Conservation (phyloP, 345 rosid genomes). For the Murraya paniculata region DNA sequence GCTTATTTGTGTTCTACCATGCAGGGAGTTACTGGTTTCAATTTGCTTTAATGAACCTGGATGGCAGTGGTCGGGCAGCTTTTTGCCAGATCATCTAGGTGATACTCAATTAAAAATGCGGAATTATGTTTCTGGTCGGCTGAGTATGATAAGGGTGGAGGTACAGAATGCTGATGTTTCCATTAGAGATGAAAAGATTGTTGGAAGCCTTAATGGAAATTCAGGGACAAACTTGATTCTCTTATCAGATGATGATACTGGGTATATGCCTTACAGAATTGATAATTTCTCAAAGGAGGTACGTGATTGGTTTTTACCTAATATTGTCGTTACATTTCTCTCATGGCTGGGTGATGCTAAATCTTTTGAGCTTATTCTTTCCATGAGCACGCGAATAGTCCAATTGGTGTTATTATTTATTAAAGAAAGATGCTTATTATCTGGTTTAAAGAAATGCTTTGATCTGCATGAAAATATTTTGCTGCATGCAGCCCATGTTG, state of each 20-base stretch:
- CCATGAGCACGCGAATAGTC: not conserved
- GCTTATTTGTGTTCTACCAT: conserved; percentile 13
- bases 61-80: conserved; percentile 98
- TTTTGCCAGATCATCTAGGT: conserved; percentile 90
- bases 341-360: not conserved
- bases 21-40: conserved; percentile 84
- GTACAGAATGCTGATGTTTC: conserved; percentile 88
- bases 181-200: conserved; percentile 64
- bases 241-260: conserved; percentile 85
- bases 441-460: not conserved
- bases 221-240: conserved; percentile 88
- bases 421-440: not conserved
- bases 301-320: conserved; percentile 22
- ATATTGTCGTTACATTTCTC: not conserved
- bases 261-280: conserved; percentile 92
- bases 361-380: not conserved
- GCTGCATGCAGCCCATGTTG: not conserved
- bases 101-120: conserved; percentile 91
- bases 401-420: too few relatives aligned
- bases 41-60: conserved; percentile 85
- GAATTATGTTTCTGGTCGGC: conserved; percentile 65
- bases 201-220: conserved; percentile 68
- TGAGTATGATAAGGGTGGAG: conserved; percentile 83
- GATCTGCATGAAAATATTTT: not conserved
- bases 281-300: conserved; percentile 99